Evolutionary conservation across 108 stramenopile species (phyloP).

Genomic region (Fistulifera solaris): DNA sequence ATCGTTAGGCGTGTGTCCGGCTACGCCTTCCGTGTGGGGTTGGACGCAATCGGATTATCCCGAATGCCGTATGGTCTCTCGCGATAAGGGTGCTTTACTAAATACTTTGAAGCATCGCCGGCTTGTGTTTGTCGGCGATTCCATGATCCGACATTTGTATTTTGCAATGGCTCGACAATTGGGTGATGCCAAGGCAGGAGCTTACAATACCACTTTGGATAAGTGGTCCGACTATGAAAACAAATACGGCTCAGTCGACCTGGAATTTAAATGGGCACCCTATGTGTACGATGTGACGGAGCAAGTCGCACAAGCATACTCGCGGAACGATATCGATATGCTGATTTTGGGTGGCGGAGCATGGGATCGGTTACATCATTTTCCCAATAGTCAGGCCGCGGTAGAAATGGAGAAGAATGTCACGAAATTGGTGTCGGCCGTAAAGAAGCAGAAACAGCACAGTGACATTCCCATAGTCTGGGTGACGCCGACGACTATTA

Average conservation of each 20-base stretch:
- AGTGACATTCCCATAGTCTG: slow-evolving; percentile 53
- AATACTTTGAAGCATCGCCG: slow-evolving; percentile 36
- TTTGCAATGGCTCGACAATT: slow-evolving; percentile 54
- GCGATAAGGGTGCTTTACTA: slow-evolving; percentile 41
- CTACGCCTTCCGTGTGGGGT: slow-evolving; percentile 47
- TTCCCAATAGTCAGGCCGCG: slow-evolving; percentile 40
- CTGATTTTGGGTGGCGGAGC: slow-evolving; percentile 77
- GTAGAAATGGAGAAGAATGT: slow-evolving; percentile 9
- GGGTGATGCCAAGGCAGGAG: slow-evolving; percentile 52
- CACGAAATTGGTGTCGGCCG: too few relatives aligned
- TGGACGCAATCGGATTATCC: slow-evolving; percentile 35
- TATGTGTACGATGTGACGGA: slow-evolving; percentile 34
- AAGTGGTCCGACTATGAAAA: slow-evolving; percentile 47
- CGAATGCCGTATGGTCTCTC: slow-evolving; percentile 1
- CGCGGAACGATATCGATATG: slow-evolving; percentile 28
- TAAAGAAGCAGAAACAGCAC: not conserved
- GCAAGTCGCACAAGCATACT: slow-evolving; percentile 1
- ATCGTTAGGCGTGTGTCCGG: slow-evolving; percentile 48
- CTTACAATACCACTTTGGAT: slow-evolving; percentile 58
- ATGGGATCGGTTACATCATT: slow-evolving; percentile 69
- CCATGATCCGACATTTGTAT: slow-evolving; percentile 67
- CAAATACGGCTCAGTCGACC: slow-evolving; percentile 25
- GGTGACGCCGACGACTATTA: slow-evolving; percentile 78
- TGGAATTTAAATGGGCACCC: slow-evolving; percentile 76
- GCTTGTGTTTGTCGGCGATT: slow-evolving; percentile 74